Base-by-base conservation (phyloP, 495 filamentous ascomycete species). In the Trichoderma gamsii region DNA sequence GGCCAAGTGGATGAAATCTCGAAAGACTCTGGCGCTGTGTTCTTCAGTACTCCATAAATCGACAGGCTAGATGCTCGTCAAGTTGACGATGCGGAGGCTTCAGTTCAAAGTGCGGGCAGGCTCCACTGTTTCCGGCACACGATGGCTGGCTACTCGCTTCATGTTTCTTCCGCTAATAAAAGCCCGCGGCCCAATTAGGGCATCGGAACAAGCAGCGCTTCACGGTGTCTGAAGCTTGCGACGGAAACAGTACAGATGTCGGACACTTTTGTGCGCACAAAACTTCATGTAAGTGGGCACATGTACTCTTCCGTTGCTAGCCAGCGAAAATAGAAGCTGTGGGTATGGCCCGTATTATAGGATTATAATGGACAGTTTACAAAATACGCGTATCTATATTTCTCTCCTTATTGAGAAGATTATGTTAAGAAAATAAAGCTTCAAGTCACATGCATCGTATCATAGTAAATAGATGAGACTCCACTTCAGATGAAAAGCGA, bases 111-210 rank as follows among this genome's bases (percentile, higher is more conserved):
- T 61, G 56, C 23, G 56, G 56, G 25, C 25, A 29, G 27, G 23
- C 23, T 61, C 25, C 56, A 61, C 56, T 61, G 56, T 61, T 61
- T 61, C 56, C 56, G 56, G 12, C 25, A 25, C 56, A 61, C 56
- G 29, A 32, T 61, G 4, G 25, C 35, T 61, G 4, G 25, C 35
- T 7, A 38, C 35, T 38, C 35, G 4, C 12, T 1, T 18, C 27
- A n/a, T n/a, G n/a, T n/a, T n/a, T n/a, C 16, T 32, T 61, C 56
- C 56, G 56, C 56, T 4, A 18, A 29, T 29, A 32, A 12, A 61
- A 16, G 35, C 1, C 56, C 56, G 25, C 56, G 56, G 25, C 56
- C 27, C 29, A 29, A 0, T 61, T 61, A 3, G 2, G 16, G 56
- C 25, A 15, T 0, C 25, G 25, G 23, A 61, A 29, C 25, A 61